phyloP scores from a whole-genome alignment of 352 stramenopile species.

The Phytophthora megakarya region DNA sequence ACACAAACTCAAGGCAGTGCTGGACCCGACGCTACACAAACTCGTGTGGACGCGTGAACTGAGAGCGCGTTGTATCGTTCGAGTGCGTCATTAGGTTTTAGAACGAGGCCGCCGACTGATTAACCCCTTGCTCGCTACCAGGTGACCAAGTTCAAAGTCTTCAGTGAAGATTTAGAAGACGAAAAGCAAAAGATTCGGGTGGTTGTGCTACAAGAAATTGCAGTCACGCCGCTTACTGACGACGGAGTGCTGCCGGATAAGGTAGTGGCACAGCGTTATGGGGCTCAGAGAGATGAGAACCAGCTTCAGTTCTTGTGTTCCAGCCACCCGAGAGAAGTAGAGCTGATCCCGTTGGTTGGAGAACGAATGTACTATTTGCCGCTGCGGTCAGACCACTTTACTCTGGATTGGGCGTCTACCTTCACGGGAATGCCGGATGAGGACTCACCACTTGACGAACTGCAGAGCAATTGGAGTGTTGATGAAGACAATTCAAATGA shows the following conservation, averaged over 20 bases:
- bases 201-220: constrained; percentile 29
- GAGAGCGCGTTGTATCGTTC: constrained; percentile 38
- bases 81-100: constrained; percentile 15
- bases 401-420: constrained; percentile 46
- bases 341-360: constrained; percentile 49
- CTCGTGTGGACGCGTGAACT: constrained; percentile 50
- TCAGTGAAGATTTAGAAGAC: constrained; percentile 18
- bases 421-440: constrained; percentile 34
- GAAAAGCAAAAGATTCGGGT: constrained; percentile 15
- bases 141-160: constrained; percentile 41
- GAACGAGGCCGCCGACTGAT: background rate
- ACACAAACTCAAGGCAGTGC: constrained; percentile 57
- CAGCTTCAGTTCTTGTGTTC: constrained; percentile 49
- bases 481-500: constrained; percentile 4
- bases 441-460: constrained; percentile 38
- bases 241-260: constrained; percentile 23
- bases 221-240: background rate
- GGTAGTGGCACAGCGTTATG: constrained; percentile 9
- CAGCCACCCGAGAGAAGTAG: constrained; percentile 44
- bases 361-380: constrained; percentile 63
- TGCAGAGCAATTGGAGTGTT: constrained; percentile 25
- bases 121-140: constrained; percentile 4
- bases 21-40: constrained; percentile 42
- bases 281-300: background rate
- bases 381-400: constrained; percentile 56